Evolutionary conservation across 495 filamentous ascomycete species (phyloP).

Genomic region (Darksidea phi): DNA sequence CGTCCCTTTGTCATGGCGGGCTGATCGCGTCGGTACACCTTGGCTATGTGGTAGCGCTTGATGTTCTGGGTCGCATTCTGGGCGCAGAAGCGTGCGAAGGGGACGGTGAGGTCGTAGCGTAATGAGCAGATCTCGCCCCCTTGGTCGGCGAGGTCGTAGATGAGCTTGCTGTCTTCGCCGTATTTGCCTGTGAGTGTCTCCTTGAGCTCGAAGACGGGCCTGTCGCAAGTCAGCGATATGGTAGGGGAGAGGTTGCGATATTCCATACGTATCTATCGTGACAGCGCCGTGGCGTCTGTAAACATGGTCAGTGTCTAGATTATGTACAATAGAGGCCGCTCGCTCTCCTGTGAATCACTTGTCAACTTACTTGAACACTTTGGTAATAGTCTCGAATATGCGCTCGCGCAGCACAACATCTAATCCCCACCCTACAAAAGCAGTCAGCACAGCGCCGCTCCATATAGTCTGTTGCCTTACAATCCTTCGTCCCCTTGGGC

Average conservation of each 20-base stretch:
- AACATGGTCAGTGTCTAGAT: slow-evolving; percentile 5
- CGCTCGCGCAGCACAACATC: slow-evolving; percentile 78
- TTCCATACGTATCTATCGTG: slow-evolving; percentile 68
- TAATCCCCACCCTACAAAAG: slow-evolving; percentile 57
- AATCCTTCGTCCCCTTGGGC: slow-evolving; percentile 44
- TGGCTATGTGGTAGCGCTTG: slow-evolving; percentile 86
- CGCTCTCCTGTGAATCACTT: too few species aligned
- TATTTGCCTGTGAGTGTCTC: slow-evolving; percentile 85
- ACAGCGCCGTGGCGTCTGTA: slow-evolving; percentile 79
- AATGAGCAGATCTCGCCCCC: slow-evolving; percentile 82
- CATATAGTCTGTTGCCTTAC: slow-evolving; percentile 17
- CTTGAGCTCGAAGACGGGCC: slow-evolving; percentile 72
- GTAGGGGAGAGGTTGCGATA: neutral
- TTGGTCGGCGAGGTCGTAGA: slow-evolving; percentile 84
- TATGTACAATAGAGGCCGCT: too few species aligned
- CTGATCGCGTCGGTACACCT: slow-evolving; percentile 81
- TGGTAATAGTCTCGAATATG: slow-evolving; percentile 78
- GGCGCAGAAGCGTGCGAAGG: slow-evolving; percentile 81
- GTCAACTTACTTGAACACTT: slow-evolving; percentile 61
- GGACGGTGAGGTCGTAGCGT: slow-evolving; percentile 90
- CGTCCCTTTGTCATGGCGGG: slow-evolving; percentile 83
- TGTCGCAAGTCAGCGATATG: slow-evolving; percentile 13
- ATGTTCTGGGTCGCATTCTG: slow-evolving; percentile 78
- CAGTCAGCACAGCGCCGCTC: neutral
- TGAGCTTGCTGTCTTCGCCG: slow-evolving; percentile 87